A percentile compares a stretch with the other conserved stretches of the same genome.
phyloP scores from a whole-genome alignment of 208 protist genomes.

The Naegleria gruberi region DNA sequence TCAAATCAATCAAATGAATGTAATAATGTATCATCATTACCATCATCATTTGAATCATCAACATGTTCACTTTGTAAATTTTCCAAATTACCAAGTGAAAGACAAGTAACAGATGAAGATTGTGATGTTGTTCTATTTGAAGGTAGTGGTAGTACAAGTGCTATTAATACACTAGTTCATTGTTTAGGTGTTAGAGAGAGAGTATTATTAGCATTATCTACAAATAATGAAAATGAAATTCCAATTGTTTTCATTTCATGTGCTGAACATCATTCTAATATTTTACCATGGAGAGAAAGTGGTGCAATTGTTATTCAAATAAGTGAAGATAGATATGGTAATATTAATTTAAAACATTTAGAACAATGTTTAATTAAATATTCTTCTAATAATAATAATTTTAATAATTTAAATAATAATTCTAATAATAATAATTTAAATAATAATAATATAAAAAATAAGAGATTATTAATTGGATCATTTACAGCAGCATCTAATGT shows the following conservation, averaged over 20 bases:
- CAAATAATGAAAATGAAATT: background rate
- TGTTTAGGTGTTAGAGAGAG: background rate
- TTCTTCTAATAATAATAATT: background rate
- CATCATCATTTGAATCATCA: no score
- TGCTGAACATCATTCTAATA: constrained; percentile 67
- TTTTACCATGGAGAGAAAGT: constrained; percentile 58
- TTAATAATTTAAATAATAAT: background rate
- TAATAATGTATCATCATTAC: no score
- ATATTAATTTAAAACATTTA: background rate
- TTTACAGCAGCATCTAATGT: constrained; percentile 58
- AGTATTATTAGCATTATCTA: background rate
- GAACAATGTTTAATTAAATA: background rate
- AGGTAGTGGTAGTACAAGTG: constrained; percentile 31
- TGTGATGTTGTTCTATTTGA: constrained; percentile 49
- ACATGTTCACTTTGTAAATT: no score
- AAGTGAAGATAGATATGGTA: background rate
- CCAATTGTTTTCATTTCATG: constrained; percentile 47
- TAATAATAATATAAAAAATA: background rate
- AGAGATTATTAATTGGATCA: constrained; percentile 38
- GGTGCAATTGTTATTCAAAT: background rate
- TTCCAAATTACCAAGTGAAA: no score
- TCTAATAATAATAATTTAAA: background rate
- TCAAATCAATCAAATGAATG: no score
- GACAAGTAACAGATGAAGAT: no score
- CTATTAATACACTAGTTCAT: background rate